These are phyloP conservation scores for Haematococcus lacustris DNA, from an alignment of 139 green algal genomes.

Conservation along the genomic window DNA sequence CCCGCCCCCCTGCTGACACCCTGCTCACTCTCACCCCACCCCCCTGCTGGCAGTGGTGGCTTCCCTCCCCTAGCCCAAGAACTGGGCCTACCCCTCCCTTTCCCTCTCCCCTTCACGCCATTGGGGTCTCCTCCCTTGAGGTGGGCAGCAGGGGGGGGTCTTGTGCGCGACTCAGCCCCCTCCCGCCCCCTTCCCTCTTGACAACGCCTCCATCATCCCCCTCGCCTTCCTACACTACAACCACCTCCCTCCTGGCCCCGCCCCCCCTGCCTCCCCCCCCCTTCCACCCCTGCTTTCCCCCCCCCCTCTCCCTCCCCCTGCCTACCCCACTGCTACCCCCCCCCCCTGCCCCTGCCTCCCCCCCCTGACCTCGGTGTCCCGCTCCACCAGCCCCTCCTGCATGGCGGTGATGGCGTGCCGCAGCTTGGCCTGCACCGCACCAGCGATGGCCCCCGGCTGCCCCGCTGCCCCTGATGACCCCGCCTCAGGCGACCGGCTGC, in stretches of 20 bases:
- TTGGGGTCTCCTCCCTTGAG: too few relatives aligned
- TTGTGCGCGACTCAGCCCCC: too few relatives aligned
- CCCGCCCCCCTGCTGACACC: not conserved
- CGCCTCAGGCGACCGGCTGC: too few relatives aligned
- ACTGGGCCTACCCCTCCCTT: too few relatives aligned
- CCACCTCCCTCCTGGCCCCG: not conserved
- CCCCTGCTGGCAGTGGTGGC: not conserved
- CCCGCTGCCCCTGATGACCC: too few relatives aligned
- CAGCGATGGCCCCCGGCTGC: too few relatives aligned
- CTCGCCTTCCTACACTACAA: not conserved
- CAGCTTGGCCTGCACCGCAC: constrained; percentile 29
- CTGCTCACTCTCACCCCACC: not conserved
- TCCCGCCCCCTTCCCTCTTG: too few relatives aligned
- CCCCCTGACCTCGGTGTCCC: constrained; percentile 69
- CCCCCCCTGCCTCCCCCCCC: not conserved
- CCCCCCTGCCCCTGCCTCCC: not conserved
- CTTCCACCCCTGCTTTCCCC: not conserved
- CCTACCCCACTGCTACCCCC: not conserved
- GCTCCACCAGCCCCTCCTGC: constrained; percentile 70
- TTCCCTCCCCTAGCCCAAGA: too few relatives aligned
- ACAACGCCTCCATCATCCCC: too few relatives aligned
- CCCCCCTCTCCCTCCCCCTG: constrained; percentile 51
- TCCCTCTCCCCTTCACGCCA: too few relatives aligned
- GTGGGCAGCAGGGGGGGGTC: too few relatives aligned
- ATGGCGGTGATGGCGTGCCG: constrained; percentile 51